A percentile compares a stretch with the other conserved stretches of the same genome.
phyloP scores from a whole-genome alignment of 768 basidiomycete genomes.

The Asterophora parasitica region DNA sequence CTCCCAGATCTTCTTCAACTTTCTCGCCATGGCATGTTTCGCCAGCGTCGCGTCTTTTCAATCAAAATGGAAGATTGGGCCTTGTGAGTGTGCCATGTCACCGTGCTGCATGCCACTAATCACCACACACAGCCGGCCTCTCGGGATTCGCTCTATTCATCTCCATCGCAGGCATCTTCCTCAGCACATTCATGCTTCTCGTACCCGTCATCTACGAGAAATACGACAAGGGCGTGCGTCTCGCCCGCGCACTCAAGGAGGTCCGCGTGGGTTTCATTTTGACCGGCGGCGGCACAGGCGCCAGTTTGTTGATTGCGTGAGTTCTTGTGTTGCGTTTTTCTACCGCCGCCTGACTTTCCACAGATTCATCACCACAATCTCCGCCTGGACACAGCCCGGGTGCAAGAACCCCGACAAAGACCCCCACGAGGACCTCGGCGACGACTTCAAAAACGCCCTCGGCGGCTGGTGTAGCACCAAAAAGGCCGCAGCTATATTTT shows the following conservation, averaged over 20 bases:
- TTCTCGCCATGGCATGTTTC: slow-evolving; percentile 88
- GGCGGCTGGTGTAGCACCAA: slow-evolving; percentile 89
- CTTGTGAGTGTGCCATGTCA: slow-evolving; percentile 58
- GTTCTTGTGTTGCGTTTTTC: too few species aligned
- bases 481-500: slow-evolving; percentile 85
- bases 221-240: slow-evolving; percentile 72
- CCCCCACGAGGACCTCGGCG: slow-evolving; percentile 64
- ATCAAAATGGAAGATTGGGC: slow-evolving; percentile 76
- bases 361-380: slow-evolving; percentile 74
- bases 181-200: slow-evolving; percentile 68
- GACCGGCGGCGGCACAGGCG: slow-evolving; percentile 59
- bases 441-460: slow-evolving; percentile 63
- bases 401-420: slow-evolving; percentile 84
- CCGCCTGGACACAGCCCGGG: slow-evolving; percentile 84
- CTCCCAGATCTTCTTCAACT: slow-evolving; percentile 87
- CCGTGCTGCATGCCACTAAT: neutral
- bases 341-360: neutral
- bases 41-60: slow-evolving; percentile 89
- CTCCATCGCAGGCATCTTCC: slow-evolving; percentile 64
- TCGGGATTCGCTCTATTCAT: slow-evolving; percentile 83
- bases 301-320: slow-evolving; percentile 74
- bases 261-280: slow-evolving; percentile 82
- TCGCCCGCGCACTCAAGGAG: slow-evolving; percentile 80
- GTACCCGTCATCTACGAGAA: slow-evolving; percentile 82
- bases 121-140: slow-evolving; percentile 61